Evolutionary conservation across 352 stramenopile species (phyloP).

Genomic region (Globisporangium cylindrosporum): DNA sequence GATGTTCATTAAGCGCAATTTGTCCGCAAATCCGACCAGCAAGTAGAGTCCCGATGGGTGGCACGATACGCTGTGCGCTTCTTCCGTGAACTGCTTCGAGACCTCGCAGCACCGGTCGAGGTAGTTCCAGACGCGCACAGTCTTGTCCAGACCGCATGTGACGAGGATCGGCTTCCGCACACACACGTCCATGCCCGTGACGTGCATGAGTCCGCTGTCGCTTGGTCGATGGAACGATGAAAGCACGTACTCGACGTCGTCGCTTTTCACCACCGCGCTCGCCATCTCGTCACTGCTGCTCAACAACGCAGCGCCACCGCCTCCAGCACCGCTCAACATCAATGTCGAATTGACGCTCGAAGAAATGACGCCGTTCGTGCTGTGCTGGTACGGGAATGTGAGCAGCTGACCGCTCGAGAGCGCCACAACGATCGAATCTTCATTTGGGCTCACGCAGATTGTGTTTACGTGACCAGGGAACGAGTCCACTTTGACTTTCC

Average conservation of each 20-base stretch:
- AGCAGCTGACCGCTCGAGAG: conserved; percentile 64
- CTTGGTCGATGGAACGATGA: conserved; percentile 71
- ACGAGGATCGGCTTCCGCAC: conserved; percentile 90
- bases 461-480: conserved; percentile 36
- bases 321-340: conserved; percentile 9
- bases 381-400: conserved; percentile 70
- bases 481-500: conserved; percentile 60
- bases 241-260: conserved; percentile 73
- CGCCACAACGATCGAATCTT: conserved; percentile 67
- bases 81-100: conserved; percentile 85
- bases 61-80: conserved; percentile 86
- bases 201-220: conserved; percentile 49
- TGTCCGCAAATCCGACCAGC: conserved; percentile 89
- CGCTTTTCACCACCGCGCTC: conserved; percentile 32
- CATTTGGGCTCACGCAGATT: conserved; percentile 71
- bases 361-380: conserved; percentile 21
- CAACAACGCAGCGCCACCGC: conserved; percentile 7
- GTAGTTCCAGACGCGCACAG: conserved; percentile 94
- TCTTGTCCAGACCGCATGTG: conserved; percentile 87
- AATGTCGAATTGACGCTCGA: conserved; percentile 19
- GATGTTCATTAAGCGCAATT: conserved; percentile 89
- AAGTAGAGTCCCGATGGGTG: conserved; percentile 90
- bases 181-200: conserved; percentile 91
- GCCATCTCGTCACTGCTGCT: conserved; percentile 20
- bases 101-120: conserved; percentile 86